Percentiles rank a stretch among this genome's conserved stretches.
Evolutionary conservation across 306 rosid species (phyloP).

Genomic region (Astragalus membranaceus): DNA sequence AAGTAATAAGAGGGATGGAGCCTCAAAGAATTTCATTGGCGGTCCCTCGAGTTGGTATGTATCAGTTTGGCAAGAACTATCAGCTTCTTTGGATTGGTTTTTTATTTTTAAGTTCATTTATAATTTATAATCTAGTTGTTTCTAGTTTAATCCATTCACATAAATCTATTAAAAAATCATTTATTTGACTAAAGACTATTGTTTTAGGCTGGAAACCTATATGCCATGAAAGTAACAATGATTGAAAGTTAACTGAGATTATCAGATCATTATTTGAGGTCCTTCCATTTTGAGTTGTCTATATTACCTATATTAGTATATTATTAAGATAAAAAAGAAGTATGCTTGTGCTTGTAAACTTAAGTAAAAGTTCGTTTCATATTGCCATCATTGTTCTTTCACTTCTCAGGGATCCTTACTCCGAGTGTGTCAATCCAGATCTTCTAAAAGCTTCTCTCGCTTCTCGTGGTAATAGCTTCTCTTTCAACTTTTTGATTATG

Average conservation of each 20-base stretch:
- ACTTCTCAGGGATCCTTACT: conserved; percentile 76
- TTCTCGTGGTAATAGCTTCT: conserved; percentile 51
- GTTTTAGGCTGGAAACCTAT: background rate
- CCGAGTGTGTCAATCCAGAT: conserved; percentile 60
- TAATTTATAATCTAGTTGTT: conserved; percentile 4
- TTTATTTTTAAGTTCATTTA: background rate
- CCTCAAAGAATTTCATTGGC: conserved; percentile 48
- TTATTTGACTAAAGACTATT: background rate
- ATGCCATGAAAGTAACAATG: conserved; percentile 7
- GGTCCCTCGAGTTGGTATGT: conserved; percentile 88
- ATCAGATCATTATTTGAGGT: background rate
- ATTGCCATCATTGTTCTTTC: conserved; percentile 5
- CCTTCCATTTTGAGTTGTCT: background rate
- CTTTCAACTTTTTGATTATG: conserved; percentile 14
- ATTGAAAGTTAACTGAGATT: background rate
- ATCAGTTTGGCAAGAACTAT: conserved; percentile 7
- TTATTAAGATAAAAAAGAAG: background rate
- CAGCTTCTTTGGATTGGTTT: conserved; percentile 11
- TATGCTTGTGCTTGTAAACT: background rate
- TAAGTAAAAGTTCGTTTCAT: background rate
- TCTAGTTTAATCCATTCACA: background rate
- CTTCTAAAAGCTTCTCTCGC: conserved; percentile 69
- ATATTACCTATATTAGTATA: too few relatives aligned
- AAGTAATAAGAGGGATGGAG: conserved; percentile 33
- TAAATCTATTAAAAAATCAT: background rate